Conservation (phyloP, 75 land plant species). For the Pseudotsuga menziesii region DNA sequence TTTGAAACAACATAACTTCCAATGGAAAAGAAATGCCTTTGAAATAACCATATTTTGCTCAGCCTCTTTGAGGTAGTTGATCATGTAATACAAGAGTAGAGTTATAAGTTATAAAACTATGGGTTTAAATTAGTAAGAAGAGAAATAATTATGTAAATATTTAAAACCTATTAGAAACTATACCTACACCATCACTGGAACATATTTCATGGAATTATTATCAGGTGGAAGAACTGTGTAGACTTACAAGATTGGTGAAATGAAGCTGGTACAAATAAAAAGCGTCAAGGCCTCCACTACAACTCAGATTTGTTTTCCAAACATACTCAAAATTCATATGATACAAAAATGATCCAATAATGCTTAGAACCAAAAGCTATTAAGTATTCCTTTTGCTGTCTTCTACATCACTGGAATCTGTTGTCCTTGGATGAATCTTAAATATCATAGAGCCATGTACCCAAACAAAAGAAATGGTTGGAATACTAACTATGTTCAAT, state of each 20-base stretch:
- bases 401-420: background rate
- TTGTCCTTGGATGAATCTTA: slow-evolving; percentile 1
- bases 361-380: background rate
- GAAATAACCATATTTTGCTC: background rate
- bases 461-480: slow-evolving; percentile 8
- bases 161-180: background rate
- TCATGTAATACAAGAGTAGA: background rate
- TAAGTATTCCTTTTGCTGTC: background rate
- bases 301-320: background rate
- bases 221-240: background rate
- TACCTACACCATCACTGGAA: slow-evolving; percentile 5
- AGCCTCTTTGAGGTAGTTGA: background rate
- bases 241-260: background rate
- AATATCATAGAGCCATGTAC: background rate
- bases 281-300: background rate
- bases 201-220: background rate
- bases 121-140: background rate
- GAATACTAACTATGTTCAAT: background rate
- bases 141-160: background rate
- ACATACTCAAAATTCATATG: background rate
- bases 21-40: background rate
- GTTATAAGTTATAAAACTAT: background rate
- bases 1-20: background rate
- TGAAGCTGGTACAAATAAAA: background rate
- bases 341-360: background rate